phyloP scores from a whole-genome alignment of 805 yeast genomes.

The Zygotorulaspora chibaensis region DNA sequence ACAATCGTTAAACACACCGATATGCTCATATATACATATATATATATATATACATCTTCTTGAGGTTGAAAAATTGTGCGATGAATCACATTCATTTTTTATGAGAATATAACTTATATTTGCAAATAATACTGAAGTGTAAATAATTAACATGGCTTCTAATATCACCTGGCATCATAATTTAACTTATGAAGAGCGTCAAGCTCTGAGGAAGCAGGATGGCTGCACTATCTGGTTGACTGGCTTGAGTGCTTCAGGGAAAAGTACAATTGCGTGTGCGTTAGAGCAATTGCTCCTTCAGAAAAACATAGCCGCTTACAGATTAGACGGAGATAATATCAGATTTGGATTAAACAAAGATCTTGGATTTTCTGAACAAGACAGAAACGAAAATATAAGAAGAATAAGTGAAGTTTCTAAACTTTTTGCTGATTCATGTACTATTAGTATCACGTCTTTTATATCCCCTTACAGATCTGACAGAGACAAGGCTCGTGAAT shows the following conservation, averaged over 20 bases:
- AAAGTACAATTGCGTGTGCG: conserved; percentile 92
- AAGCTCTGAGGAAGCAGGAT: conserved; percentile 62
- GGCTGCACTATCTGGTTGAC: conserved; percentile 96
- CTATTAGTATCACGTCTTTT: conserved; percentile 83
- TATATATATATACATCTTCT: neutral
- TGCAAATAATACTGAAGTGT: neutral
- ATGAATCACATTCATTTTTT: neutral
- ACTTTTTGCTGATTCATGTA: conserved; percentile 88
- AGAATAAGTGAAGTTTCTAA: conserved; percentile 93
- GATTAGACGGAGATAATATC: conserved; percentile 92
- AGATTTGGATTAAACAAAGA: conserved; percentile 95
- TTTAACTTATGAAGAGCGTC: conserved; percentile 77
- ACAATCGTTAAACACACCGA: neutral
- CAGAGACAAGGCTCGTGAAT: conserved; percentile 77
- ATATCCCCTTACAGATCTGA: conserved; percentile 87
- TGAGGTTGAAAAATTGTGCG: neutral
- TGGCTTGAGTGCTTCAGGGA: conserved; percentile 93
- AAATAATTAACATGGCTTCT: conserved; percentile 62
- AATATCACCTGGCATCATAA: conserved; percentile 97
- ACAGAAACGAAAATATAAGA: conserved; percentile 91
- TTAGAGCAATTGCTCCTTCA: conserved; percentile 77
- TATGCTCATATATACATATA: neutral
- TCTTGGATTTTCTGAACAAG: conserved; percentile 85
- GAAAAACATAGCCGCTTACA: conserved; percentile 67
- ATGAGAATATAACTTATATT: too few relatives aligned